Evolutionary conservation across 805 yeast genomes (phyloP), one percentile per base, ranked within the genome.

Genomic region (Tetrapisispora fleetii): DNA sequence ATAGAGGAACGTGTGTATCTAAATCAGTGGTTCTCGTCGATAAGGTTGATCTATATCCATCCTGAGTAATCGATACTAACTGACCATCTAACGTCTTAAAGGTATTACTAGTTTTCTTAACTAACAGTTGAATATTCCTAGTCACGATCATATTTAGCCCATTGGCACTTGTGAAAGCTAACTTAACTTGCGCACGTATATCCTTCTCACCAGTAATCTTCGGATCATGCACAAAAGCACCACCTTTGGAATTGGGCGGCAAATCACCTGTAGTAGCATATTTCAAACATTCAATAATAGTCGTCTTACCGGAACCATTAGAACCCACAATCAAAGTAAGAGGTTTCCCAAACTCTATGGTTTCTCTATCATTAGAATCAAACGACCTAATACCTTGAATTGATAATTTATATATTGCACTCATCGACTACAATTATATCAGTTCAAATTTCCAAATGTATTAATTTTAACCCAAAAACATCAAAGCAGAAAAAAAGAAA

Each of bases 221-320:
- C 0, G 99, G 98, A 69, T 93, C 99, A 59, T 89, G 93, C 8
- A 93, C 78, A 63, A 93, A 93, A 1, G 97, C 98, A 9, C 98
- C 98, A 46, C 95, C 95, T 62, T 86, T 89, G 40, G 90, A 81
- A 59, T 91, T 90, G 0, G 99, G 99, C 1, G 99, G 99, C 50
- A 90, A 70, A 59, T 85, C 93, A 10, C 98, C 98, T 0, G 99
- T 91, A 11, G 99, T 88, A 19, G 95, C 91, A 65, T 89, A 93
- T 62, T 89, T 79, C 51, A 93, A 72, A 63, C 97, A 89, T 65
- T 93, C 99, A 52, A 93, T 95, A 49, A 93, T 82, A 0, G 98
- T 90, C 0, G 98, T 93, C 63, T 93, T 91, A 11, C 99, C 99
- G 28, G 95, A 84, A 32, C 99, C 98, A 67, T 93, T 93, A 46